A percentile compares a stretch with the other conserved stretches of the same genome.
Conservation (phyloP, 2,329 filamentous ascomycete genomes). For the Diaporthe sp. region DNA sequence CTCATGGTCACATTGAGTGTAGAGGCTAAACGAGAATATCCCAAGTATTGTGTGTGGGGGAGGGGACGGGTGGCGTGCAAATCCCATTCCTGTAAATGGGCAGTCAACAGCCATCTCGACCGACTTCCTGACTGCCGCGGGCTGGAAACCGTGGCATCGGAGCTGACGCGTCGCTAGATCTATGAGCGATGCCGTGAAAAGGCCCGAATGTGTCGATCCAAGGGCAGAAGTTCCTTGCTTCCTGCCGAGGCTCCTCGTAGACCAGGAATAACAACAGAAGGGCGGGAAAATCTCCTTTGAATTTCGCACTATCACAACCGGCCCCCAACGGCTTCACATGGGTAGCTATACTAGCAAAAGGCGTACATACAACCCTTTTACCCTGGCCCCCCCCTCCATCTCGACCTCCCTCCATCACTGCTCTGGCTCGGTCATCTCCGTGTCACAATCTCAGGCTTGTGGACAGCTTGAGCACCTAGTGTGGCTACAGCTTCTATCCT, state of each 20-base stretch:
- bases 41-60: background rate
- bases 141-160: background rate
- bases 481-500: constrained; percentile 15
- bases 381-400: background rate
- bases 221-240: constrained; percentile 20
- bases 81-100: background rate
- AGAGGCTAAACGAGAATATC: background rate
- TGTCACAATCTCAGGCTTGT: background rate
- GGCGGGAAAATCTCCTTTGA: background rate
- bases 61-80: too few species aligned
- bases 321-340: constrained; percentile 30
- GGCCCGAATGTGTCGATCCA: constrained; percentile 24
- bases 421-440: constrained; percentile 30
- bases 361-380: constrained; percentile 20
- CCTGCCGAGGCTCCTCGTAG: constrained; percentile 7
- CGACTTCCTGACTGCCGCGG: constrained; percentile 3
- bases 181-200: background rate
- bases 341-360: constrained; percentile 11
- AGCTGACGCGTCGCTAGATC: constrained; percentile 12
- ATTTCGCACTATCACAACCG: constrained; percentile 19
- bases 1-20: background rate
- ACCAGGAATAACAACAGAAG: background rate
- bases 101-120: background rate
- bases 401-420: background rate
- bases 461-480: background rate